phyloP scores from a whole-genome alignment of 1,139 yeast genomes.

The Candida sanyaensis region DNA sequence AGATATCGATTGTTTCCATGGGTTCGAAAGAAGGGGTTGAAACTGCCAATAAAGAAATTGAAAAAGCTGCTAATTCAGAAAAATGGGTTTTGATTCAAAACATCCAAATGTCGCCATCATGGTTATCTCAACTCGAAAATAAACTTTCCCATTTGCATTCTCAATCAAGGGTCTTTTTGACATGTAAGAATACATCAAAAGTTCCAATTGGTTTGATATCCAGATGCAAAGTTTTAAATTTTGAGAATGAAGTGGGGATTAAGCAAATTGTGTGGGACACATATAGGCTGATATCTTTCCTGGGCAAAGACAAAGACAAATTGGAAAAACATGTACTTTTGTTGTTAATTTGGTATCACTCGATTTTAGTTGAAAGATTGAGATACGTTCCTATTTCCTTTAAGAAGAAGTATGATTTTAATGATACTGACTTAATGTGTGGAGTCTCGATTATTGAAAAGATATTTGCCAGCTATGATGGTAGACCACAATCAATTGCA shows the following conservation, averaged over 20 bases:
- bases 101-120: constrained; percentile 66
- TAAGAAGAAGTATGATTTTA: constrained; percentile 62
- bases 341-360: constrained; percentile 70
- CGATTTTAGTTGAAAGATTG: constrained; percentile 58
- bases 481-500: constrained; percentile 36
- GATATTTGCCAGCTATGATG: constrained; percentile 34
- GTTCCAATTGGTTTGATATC: constrained; percentile 57
- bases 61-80: constrained; percentile 45
- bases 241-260: constrained; percentile 66
- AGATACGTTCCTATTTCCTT: constrained; percentile 68
- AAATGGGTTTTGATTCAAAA: constrained; percentile 79
- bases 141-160: constrained; percentile 30
- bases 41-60: constrained; percentile 57
- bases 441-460: constrained; percentile 47
- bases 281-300: constrained; percentile 29
- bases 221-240: constrained; percentile 51
- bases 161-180: constrained; percentile 57
- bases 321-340: constrained; percentile 53
- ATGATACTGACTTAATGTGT: constrained; percentile 69
- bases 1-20: constrained; percentile 58
- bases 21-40: constrained; percentile 73
- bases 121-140: constrained; percentile 61
- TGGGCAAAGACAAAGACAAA: constrained; percentile 17
- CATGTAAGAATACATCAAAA: constrained; percentile 51
- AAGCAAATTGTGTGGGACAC: constrained; percentile 49